Evolutionary conservation across 345 rosid species (phyloP).

Genomic region (Murraya paniculata): DNA sequence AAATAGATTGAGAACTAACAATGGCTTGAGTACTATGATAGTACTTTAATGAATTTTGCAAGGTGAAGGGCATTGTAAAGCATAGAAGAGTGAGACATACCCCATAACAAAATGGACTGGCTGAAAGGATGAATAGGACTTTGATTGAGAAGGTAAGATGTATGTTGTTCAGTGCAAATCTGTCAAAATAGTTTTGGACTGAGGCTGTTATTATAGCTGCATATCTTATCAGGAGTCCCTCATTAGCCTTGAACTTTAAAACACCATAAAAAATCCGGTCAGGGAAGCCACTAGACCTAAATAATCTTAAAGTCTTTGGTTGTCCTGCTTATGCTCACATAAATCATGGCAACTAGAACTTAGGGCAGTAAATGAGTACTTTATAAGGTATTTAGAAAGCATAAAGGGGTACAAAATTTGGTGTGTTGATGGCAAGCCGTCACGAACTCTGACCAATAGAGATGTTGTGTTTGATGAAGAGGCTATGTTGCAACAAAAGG

Average conservation of each 20-base stretch:
- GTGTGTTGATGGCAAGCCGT: no score
- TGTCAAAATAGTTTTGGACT: background rate
- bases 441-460: no score
- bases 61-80: background rate
- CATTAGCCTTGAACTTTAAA: background rate
- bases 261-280: background rate
- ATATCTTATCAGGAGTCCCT: background rate
- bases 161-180: background rate
- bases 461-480: no score
- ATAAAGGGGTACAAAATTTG: background rate
- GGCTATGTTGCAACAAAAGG: no score
- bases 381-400: background rate
- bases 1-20: background rate
- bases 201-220: background rate
- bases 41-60: background rate
- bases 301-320: background rate
- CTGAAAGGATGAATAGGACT: background rate
- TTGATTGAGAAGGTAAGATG: background rate
- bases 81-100: background rate
- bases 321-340: background rate
- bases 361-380: fast-evolving
- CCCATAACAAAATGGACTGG: background rate
- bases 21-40: background rate
- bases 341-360: background rate
- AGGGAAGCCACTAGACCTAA: fast-evolving